A percentile compares a stretch with the other conserved stretches of the same genome.
Conservation (phyloP, 768 basidiomycete genomes). For the Hirschioporus abietinus region DNA sequence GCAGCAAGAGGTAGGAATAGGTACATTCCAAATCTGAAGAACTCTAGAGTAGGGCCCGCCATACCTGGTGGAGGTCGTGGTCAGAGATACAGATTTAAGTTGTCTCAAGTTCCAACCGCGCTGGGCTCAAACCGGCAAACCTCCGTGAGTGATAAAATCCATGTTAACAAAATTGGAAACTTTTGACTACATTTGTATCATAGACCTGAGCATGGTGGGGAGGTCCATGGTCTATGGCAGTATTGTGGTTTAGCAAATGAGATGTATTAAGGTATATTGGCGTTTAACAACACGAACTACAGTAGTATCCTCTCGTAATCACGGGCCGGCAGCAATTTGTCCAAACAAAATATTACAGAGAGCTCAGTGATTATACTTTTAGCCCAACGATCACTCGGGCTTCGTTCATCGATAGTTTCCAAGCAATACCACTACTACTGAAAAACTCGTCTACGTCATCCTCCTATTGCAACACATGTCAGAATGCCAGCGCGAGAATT, state of each 20-base stretch:
- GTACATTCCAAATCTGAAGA: constrained; percentile 87
- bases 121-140: no score
- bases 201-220: no score
- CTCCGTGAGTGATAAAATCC: no score
- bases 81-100: neutral
- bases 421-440: constrained; percentile 85
- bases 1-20: constrained; percentile 79
- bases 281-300: no score
- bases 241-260: no score
- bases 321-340: no score
- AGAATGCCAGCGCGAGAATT: constrained; percentile 6
- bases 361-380: constrained; percentile 27
- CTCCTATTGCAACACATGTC: constrained; percentile 45
- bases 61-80: constrained; percentile 26
- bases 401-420: constrained; percentile 77
- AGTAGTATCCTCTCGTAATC: no score
- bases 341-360: neutral
- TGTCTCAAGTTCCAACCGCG: no score
- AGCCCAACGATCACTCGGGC: constrained; percentile 65
- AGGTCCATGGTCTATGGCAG: no score
- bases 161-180: no score
- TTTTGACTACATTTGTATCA: no score
- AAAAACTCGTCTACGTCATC: constrained; percentile 96
- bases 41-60: constrained; percentile 79
- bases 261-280: no score